Evolutionary conservation across 345 rosid genomes (phyloP).

Genomic region (Erodium maritimum): DNA sequence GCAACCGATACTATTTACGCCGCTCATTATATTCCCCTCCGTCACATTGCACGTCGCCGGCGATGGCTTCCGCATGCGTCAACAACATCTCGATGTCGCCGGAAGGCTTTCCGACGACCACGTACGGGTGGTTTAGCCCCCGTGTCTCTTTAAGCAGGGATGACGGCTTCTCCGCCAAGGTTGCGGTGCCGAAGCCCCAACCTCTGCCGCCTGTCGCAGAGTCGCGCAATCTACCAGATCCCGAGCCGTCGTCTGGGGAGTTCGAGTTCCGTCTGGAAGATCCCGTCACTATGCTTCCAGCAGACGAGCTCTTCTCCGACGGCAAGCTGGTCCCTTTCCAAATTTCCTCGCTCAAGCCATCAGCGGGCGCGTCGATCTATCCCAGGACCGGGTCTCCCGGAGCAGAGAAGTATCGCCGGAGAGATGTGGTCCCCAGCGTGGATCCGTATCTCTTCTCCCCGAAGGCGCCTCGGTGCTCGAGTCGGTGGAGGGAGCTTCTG

Average conservation of each 20-base stretch:
- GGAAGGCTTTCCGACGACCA: conserved; percentile 35
- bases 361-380: conserved; percentile 9
- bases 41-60: no score
- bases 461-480: conserved; percentile 71
- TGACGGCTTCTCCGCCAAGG: conserved; percentile 18
- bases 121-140: conserved; percentile 53
- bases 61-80: conserved; percentile 83
- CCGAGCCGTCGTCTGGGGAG: conserved; percentile 23
- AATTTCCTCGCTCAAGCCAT: conserved; percentile 16
- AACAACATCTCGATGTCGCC: conserved; percentile 51
- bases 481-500: conserved; percentile 17
- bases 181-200: conserved; percentile 6
- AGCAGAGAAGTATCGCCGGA: conserved; percentile 25
- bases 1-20: no score
- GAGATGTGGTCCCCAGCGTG: conserved; percentile 26
- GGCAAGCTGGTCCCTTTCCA: conserved; percentile 64
- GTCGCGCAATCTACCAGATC: conserved; percentile 9
- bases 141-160: conserved; percentile 35
- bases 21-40: no score
- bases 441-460: conserved; percentile 54
- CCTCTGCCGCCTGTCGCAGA: conserved; percentile 1
- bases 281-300: conserved; percentile 77
- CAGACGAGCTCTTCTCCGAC: conserved; percentile 34
- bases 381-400: conserved; percentile 22
- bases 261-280: conserved; percentile 86